Evolutionary conservation across 805 yeast genomes (phyloP).

Genomic region (Ogataea henricii): DNA sequence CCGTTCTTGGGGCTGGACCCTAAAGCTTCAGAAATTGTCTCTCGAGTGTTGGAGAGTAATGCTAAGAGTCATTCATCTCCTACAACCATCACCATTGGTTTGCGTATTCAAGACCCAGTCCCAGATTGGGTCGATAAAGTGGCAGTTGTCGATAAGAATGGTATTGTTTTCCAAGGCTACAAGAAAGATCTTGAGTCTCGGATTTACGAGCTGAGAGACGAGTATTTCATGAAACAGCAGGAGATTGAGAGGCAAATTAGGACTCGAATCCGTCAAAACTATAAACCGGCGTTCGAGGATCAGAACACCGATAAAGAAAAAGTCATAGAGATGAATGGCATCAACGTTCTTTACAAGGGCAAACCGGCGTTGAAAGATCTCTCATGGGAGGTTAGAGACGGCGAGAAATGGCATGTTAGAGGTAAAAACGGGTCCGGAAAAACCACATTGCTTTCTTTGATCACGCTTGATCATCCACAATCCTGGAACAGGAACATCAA

Average conservation of each 20-base stretch:
- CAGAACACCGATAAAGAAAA: background rate
- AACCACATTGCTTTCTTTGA: slow-evolving; percentile 78
- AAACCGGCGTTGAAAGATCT: slow-evolving; percentile 59
- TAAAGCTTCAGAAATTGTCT: slow-evolving; percentile 59
- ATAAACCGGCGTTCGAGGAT: slow-evolving; percentile 9
- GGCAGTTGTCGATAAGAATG: slow-evolving; percentile 59
- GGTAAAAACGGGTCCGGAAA: slow-evolving; percentile 95
- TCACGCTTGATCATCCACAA: slow-evolving; percentile 96
- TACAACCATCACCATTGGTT: slow-evolving; percentile 71
- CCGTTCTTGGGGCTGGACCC: slow-evolving; percentile 94
- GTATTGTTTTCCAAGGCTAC: slow-evolving; percentile 54
- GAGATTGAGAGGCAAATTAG: slow-evolving; percentile 16
- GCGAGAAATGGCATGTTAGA: slow-evolving; percentile 84
- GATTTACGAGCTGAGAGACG: slow-evolving; percentile 26
- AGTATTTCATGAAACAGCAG: slow-evolving; percentile 27
- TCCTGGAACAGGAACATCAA: slow-evolving; percentile 78
- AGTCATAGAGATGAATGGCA: slow-evolving; percentile 55
- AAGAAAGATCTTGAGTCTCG: slow-evolving; percentile 30
- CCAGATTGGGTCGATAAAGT: slow-evolving; percentile 83
- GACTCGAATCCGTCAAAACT: slow-evolving; percentile 13
- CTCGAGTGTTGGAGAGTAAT: slow-evolving; percentile 46
- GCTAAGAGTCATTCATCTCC: slow-evolving; percentile 11
- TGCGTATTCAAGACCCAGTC: slow-evolving; percentile 70
- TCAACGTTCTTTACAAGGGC: slow-evolving; percentile 68
- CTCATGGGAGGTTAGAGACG: slow-evolving; percentile 64